A percentile compares a stretch with the other conserved stretches of the same genome.
phyloP scores from a whole-genome alignment of 805 yeast genomes.

The Saccharomycopsis selenospora region DNA sequence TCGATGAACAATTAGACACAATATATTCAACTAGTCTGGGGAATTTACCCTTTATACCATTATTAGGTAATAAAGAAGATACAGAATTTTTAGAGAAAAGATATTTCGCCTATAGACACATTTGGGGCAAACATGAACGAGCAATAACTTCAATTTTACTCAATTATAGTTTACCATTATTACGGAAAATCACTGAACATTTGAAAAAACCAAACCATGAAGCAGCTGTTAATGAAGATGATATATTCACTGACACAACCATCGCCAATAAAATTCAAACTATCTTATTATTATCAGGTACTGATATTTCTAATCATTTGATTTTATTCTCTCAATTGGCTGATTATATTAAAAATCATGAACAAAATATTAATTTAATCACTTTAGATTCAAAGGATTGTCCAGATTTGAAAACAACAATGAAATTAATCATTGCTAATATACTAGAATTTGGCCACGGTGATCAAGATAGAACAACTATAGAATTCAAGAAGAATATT shows the following conservation, averaged over 20 bases:
- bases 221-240: neutral
- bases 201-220: neutral
- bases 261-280: slow-evolving; percentile 9
- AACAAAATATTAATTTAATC: slow-evolving; percentile 10
- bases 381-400: slow-evolving; percentile 16
- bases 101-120: neutral
- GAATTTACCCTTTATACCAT: neutral
- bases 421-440: slow-evolving; percentile 6
- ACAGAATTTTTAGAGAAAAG: neutral
- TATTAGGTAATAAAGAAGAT: neutral
- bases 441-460: slow-evolving; percentile 4
- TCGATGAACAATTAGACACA: neutral
- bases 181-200: neutral
- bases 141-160: neutral
- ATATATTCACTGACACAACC: neutral
- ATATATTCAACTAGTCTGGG: neutral
- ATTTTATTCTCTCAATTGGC: slow-evolving; percentile 6
- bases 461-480: neutral
- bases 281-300: slow-evolving; percentile 14
- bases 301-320: slow-evolving; percentile 15
- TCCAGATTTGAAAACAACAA: slow-evolving; percentile 5
- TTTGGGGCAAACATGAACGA: neutral
- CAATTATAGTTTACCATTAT: neutral
- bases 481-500: neutral
- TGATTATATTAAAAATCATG: neutral